These are phyloP conservation scores for Suhomyces sp. DNA, from an alignment of 805 yeast genomes.

Conservation along the genomic window DNA sequence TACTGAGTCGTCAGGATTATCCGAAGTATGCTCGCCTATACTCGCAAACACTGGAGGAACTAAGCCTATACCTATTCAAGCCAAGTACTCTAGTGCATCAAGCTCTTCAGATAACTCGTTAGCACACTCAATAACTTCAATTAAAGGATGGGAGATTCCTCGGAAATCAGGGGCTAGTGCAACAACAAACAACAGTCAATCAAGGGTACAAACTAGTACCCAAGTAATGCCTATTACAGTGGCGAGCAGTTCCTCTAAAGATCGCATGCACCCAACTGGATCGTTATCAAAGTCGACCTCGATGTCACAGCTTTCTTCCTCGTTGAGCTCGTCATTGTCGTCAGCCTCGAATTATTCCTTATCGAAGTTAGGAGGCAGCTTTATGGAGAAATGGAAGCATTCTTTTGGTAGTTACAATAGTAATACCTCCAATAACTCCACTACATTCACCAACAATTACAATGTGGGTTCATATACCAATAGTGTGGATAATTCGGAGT, in stretches of 20 bases:
- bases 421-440: conserved; percentile 1
- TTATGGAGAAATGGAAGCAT: conserved; percentile 46
- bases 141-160: conserved; percentile 51
- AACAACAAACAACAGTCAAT: conserved; percentile 14
- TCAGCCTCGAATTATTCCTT: conserved; percentile 39
- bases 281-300: conserved; percentile 41
- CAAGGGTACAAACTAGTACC: conserved; percentile 15
- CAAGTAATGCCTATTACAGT: conserved; percentile 22
- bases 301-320: conserved; percentile 41
- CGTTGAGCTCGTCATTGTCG: conserved; percentile 39
- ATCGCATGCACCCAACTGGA: conserved; percentile 6
- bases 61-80: conserved; percentile 6
- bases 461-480: conserved; percentile 5
- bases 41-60: not conserved
- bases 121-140: conserved; percentile 25
- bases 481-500: conserved; percentile 10
- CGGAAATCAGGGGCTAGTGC: conserved; percentile 31
- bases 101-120: conserved; percentile 10
- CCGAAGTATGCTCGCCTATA: not conserved
- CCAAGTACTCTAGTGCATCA: not conserved
- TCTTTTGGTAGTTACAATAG: conserved; percentile 24
- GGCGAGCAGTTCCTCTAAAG: conserved; percentile 14
- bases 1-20: not conserved
- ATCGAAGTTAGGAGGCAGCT: conserved; percentile 42
- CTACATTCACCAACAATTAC: not conserved